A percentile compares a stretch with the other conserved stretches of the same genome.
phyloP scores from a whole-genome alignment of 2,329 filamentous ascomycete species.

The Rhynchosporium graminicola region DNA sequence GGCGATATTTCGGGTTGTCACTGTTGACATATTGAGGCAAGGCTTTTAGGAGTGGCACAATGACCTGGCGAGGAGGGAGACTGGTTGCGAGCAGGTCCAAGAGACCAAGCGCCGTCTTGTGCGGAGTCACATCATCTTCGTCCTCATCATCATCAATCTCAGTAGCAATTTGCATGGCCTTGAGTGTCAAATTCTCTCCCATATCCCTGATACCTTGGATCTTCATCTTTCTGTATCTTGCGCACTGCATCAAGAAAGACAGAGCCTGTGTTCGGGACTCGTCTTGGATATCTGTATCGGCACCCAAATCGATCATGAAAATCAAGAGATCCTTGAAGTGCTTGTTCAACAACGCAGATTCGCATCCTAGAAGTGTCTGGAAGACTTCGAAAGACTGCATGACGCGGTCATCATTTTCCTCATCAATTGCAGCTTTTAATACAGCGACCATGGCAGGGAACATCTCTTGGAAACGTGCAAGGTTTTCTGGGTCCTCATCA shows the following conservation, averaged over 20 bases:
- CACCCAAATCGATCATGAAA: conserved; percentile 89
- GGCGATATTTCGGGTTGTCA: conserved; percentile 74
- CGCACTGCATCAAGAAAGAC: conserved; percentile 89
- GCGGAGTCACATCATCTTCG: conserved; percentile 78
- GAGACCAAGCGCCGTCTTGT: conserved; percentile 79
- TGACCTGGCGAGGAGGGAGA: conserved; percentile 88
- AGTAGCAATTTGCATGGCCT: conserved; percentile 84
- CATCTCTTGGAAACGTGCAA: conserved; percentile 75
- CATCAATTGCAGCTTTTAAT: conserved; percentile 79
- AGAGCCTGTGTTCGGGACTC: conserved; percentile 88
- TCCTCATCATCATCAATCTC: conserved; percentile 79
- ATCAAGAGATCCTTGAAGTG: conserved; percentile 89
- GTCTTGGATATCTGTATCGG: conserved; percentile 75
- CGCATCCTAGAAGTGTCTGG: conserved; percentile 90
- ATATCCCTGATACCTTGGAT: conserved; percentile 84
- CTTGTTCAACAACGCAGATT: conserved; percentile 76
- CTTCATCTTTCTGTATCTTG: conserved; percentile 92
- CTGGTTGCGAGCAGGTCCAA: conserved; percentile 87
- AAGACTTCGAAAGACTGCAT: conserved; percentile 95
- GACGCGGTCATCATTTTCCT: conserved; percentile 80
- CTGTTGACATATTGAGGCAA: conserved; percentile 80
- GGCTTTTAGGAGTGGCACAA: conserved; percentile 86
- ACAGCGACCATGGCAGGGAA: conserved; percentile 88
- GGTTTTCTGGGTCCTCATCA: conserved; percentile 75
- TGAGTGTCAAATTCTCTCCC: conserved; percentile 82